Base-by-base conservation (phyloP, 2,329 filamentous ascomycete genomes). In the Fusarium proliferatum region DNA sequence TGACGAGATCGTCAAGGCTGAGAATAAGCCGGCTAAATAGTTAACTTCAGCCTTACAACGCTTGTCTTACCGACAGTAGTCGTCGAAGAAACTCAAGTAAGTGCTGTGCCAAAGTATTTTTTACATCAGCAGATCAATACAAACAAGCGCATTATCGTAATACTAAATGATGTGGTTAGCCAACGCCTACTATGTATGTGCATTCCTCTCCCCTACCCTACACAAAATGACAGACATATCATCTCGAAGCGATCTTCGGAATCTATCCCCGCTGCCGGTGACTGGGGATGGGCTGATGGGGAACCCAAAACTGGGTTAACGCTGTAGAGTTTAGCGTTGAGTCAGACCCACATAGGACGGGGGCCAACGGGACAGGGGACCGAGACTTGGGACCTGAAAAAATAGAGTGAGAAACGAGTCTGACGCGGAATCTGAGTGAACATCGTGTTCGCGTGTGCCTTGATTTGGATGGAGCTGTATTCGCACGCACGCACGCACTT, bases 361-460 rank as follows among this genome's bases (percentile, higher is more conserved):
- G 70, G 69, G 36, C 72, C 53, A 74, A 75, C 72, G 64, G 64
- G 72, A 69, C 72, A 75, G 72, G 72, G 72, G 69, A n/a, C 28
- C 21, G 39, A 41, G 45, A 45, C 26, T 41, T 55, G 71, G 67
- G 64, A 73, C 67, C 52, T 74, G 67, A 61, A 67, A 57, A 72
- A 53, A 51, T n/a, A 58, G 30, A 46, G 41, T 21, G 39, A 60
- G 49, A 69, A 49, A 61, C 57, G 59, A 73, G 70, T 60, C 59
- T 52, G 61, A 53, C 53, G 48, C 28, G 48, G 65, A 59, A 52
- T 49, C 23, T 42, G 60, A 55, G 49, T 71, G 52, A 67, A 58
- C 67, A 72, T 61, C 41, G 66, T 56, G 42, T 55, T 39, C 61
- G 69, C 58, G 69, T 57, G 30, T 60, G 71, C 62, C 67, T 73